These are phyloP conservation scores for Endoconidiophora laricicola DNA, from an alignment of 2,329 filamentous ascomycete genomes.

Conservation along the genomic window DNA sequence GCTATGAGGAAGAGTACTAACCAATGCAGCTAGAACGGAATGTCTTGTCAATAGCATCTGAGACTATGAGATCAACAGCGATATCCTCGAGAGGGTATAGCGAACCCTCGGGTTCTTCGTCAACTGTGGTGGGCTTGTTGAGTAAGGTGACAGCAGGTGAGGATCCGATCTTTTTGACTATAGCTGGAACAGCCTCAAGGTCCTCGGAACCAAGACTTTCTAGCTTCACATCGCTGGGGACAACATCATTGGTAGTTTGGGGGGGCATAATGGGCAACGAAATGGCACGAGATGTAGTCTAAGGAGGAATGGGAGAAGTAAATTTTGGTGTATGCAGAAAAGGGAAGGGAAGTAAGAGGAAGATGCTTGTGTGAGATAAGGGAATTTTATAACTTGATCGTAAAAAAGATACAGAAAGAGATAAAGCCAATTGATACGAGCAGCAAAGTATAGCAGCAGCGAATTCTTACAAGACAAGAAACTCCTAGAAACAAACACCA, in stretches of 20 bases:
- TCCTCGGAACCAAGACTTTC: slow-evolving; percentile 15
- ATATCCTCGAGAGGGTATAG: slow-evolving; percentile 41
- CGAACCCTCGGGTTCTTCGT: slow-evolving; percentile 14
- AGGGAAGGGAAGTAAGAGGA: too few relatives aligned
- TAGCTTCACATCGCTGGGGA: neutral
- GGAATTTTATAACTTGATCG: neutral
- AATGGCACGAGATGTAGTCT: too few relatives aligned
- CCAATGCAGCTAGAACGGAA: slow-evolving; percentile 46
- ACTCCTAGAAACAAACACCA: neutral
- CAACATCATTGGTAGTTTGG: neutral
- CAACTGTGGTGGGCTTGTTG: slow-evolving; percentile 10
- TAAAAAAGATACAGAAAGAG: too few relatives aligned
- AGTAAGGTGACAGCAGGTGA: neutral
- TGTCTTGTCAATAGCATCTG: slow-evolving; percentile 41
- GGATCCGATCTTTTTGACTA: too few relatives aligned
- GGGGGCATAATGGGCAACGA: neutral
- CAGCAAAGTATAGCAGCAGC: too few relatives aligned
- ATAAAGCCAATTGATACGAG: too few relatives aligned
- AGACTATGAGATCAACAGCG: slow-evolving; percentile 29
- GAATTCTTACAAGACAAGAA: too few relatives aligned
- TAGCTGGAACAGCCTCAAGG: too few relatives aligned
- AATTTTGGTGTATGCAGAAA: too few relatives aligned
- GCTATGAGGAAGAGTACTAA: slow-evolving; percentile 18
- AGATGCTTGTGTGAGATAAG: neutral
- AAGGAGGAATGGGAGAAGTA: too few relatives aligned